Evolutionary conservation across 768 basidiomycete genomes (phyloP), one percentile per base, ranked within the genome.

Genomic region (Naematelia aurantialba): DNA sequence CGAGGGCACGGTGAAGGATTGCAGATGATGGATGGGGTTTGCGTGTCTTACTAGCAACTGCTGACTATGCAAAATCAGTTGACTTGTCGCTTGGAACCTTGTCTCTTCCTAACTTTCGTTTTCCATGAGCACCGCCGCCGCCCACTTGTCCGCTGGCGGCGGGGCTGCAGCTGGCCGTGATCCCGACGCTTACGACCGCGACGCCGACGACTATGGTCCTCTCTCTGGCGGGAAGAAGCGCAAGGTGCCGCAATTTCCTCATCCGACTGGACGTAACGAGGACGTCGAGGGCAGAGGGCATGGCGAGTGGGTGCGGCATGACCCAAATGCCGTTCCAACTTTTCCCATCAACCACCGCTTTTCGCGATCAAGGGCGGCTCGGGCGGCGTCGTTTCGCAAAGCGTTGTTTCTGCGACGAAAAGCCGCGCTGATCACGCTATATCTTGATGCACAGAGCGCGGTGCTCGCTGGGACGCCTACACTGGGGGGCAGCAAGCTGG

Each of bases 361-460:
- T 25, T 3, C 58, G 26, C 47, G 55, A 56, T 64, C 62, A 3
- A 14, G 22, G 22, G 54, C 58, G 2, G 46, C 58, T 19, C 54
- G 48, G 22, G 55, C 59, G 3, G 39, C 49, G 2, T 44, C 49
- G 4, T 56, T 45, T 44, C 57, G 52, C 19, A 69, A 64, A 48
- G 60, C 57, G 8, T 52, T 67, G 5, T 68, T 66, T 47, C 49
- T 71, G 1, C 48, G 65, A 17, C 60, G 70, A 3, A 68, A 72
- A 59, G 63, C 70, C 1, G 63, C 61, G 10, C 54, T 72, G 46
- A 62, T 72, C n/a, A 59, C 62, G 2, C 56, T 72, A 4, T 72
- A 65, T 27, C 47, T 72, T 11, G 70, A 72, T 39, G 67, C 67
- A 45, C 69, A 71, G 53, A 60, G 51, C n/a, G 57, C 55, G 34